Conservation (phyloP, 1,284 basidiomycete genomes). For the Cutaneotrichosporon curvatum region DNA sequence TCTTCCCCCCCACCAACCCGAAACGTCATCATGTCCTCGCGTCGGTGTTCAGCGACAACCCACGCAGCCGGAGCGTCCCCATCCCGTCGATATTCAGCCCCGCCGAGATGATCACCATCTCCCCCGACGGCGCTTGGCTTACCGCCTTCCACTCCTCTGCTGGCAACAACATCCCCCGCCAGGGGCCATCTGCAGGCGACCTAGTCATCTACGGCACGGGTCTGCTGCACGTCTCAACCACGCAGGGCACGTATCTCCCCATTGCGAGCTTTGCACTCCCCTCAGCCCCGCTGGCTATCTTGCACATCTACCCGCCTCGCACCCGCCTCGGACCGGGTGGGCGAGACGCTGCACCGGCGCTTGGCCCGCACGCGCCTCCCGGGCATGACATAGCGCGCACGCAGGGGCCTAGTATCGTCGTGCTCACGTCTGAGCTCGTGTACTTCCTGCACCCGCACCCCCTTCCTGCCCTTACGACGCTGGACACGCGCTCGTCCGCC, state of each 20-base stretch:
- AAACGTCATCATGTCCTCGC: constrained; percentile 11
- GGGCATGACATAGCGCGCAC: constrained; percentile 8
- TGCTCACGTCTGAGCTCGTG: constrained; percentile 23
- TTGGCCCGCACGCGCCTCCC: constrained; percentile 25
- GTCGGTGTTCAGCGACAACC: constrained; percentile 13
- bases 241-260: constrained; percentile 14
- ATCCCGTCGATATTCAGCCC: constrained; percentile 18
- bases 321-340: constrained; percentile 14
- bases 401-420: constrained; percentile 26
- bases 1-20: constrained; percentile 10
- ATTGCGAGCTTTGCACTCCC: constrained; percentile 22
- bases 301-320: constrained; percentile 30
- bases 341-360: constrained; percentile 12
- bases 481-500: constrained; percentile 13
- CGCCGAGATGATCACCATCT: constrained; percentile 21
- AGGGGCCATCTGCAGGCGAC: constrained; percentile 10
- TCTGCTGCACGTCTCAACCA: constrained; percentile 23
- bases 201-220: constrained; percentile 17
- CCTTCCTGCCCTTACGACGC: constrained; percentile 8
- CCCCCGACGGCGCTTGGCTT: constrained; percentile 34
- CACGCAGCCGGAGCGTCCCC: constrained; percentile 19
- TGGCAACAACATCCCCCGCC: constrained; percentile 1
- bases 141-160: constrained; percentile 12
- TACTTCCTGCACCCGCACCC: constrained; percentile 26
- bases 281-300: constrained; percentile 20